Evolutionary conservation across 1,139 yeast species (phyloP), one percentile per base, ranked within the genome.

Genomic region (Arxiozyma slooffiae): DNA sequence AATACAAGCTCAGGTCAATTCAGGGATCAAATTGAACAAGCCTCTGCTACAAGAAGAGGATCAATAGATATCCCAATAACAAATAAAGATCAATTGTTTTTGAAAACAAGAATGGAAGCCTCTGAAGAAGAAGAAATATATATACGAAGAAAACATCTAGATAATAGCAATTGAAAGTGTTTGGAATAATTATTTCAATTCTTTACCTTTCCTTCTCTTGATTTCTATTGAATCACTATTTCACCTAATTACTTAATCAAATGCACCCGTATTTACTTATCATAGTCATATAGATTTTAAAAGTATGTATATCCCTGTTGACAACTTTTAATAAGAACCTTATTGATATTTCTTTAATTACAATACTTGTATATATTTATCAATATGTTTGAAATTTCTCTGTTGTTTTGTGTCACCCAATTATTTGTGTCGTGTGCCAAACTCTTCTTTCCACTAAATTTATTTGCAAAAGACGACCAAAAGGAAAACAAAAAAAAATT

Each of bases 21-120:
- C 6, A 37, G 23, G 7, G 16, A n/a, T 9, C 43, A 17, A 17
- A 39, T 23, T 16, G 44, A 7, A 11, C 38, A 41, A 16, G 17
- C 38, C 4, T 14, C 38, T 36, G 30, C 34, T 14, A 30, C 41
- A 5, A 43, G 45, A 17, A 53, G 67, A 14, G 59, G 56, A 46
- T 62, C 67, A 7, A 63, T 65, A 58, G 67, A 64, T 50, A 65
- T 65, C 17, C 68, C 68, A 16, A 55, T 58, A 11, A 63, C 61
- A 52, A 64, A 58, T 41, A 56, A 57, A 38, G 59, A 58, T 41
- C 58, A 54, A 34, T 52, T 55, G 7, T 58, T 56, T 36, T 46
- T 65, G 21, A 65, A 65, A 52, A 64, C 68, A 11, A 55, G 68
- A 47, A 60, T 63, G 64, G 67, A 65, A 44, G 56, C 64, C 9